A percentile compares a stretch with the other conserved stretches of the same genome.
phyloP scores from a whole-genome alignment of 2,329 filamentous ascomycete genomes.

The Thermothelomyces thermophilus region DNA sequence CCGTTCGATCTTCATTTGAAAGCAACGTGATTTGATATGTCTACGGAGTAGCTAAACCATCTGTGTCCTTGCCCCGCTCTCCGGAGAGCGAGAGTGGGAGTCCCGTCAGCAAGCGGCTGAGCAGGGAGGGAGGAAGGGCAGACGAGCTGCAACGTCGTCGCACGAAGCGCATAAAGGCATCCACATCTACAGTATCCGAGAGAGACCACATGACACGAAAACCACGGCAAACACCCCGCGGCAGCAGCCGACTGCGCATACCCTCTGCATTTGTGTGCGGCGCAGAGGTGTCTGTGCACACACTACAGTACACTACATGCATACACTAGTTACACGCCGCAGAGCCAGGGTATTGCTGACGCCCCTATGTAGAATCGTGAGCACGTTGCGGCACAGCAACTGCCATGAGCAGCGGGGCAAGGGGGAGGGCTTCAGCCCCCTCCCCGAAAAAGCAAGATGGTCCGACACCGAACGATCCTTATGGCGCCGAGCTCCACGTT shows the following conservation, averaged over 20 bases:
- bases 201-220: conserved; percentile 13
- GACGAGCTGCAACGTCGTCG: neutral
- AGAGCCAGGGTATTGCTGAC: neutral
- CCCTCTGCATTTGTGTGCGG: no score
- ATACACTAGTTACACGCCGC: neutral
- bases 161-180: neutral
- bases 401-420: neutral
- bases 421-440: no score
- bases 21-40: neutral
- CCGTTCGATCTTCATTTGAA: neutral
- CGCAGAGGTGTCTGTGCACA: no score
- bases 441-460: no score
- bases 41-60: no score
- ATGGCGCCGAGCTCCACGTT: no score
- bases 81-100: no score
- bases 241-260: neutral
- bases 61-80: no score
- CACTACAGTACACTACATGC: no score
- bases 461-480: no score
- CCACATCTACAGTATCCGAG: neutral
- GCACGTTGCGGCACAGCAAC: neutral
- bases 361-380: neutral
- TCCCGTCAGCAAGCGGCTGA: neutral
- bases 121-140: neutral
- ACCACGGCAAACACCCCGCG: neutral